Percentiles rank a stretch among this genome's conserved stretches.
Evolutionary conservation across 2,329 filamentous ascomycete species (phyloP).

Genomic region (Hysterium pulicare): DNA sequence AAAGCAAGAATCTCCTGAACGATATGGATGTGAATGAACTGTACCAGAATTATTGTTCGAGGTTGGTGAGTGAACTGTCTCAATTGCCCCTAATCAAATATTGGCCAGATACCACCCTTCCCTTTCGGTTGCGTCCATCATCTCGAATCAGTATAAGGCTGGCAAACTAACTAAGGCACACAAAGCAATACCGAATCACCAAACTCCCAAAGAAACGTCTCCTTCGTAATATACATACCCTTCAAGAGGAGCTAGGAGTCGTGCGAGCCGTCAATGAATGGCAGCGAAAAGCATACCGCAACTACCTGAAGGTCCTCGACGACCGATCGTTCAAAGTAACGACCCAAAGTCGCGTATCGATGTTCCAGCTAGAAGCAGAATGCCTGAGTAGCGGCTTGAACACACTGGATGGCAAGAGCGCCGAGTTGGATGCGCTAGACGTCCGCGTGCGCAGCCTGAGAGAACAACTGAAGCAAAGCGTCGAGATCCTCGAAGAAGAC

Average conservation of each 20-base stretch:
- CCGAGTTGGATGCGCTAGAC: conserved; percentile 11
- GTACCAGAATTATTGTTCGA: too few species aligned
- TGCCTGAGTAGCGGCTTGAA: conserved; percentile 3
- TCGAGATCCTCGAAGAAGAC: too few species aligned
- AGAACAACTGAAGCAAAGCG: conserved; percentile 5
- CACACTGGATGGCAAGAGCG: conserved; percentile 4
- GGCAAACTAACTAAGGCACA: too few species aligned
- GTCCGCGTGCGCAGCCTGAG: conserved; percentile 4
- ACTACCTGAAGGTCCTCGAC: neutral
- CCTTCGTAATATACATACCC: conserved; percentile 9
- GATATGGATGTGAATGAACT: too few species aligned
- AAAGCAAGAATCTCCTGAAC: too few species aligned
- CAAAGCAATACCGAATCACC: conserved; percentile 14
- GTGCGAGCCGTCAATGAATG: conserved; percentile 10
- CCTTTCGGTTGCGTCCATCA: too few species aligned
- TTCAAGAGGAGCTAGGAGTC: conserved; percentile 11
- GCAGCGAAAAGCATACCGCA: conserved; percentile 8
- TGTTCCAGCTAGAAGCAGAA: conserved; percentile 5
- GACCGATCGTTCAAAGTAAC: conserved; percentile 1
- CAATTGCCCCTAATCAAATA: too few species aligned
- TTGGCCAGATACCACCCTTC: too few species aligned
- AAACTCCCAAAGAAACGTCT: conserved; percentile 10
- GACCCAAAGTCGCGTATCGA: neutral
- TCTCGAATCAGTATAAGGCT: too few species aligned
- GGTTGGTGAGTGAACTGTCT: too few species aligned